Conservation (phyloP, 2,329 filamentous ascomycete genomes). For the Hypoxylon sp. region DNA sequence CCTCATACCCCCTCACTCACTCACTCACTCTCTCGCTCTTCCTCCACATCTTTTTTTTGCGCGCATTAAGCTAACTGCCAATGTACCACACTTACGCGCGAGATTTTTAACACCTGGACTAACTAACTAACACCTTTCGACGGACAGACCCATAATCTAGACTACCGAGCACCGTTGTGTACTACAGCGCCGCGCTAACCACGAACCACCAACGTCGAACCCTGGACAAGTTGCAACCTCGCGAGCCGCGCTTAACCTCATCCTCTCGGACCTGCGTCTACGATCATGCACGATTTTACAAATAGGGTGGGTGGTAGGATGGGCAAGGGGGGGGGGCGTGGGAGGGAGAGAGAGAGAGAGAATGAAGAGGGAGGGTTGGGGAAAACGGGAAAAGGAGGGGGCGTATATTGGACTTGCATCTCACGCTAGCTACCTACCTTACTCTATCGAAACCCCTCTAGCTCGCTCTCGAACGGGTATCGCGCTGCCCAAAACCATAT, state of each 20-base stretch:
- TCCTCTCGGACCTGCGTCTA: conserved; percentile 55
- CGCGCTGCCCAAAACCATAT: conserved; percentile 8
- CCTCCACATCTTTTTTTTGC: neutral
- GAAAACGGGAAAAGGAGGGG: conserved; percentile 24
- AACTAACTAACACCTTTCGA: no score
- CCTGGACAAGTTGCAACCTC: conserved; percentile 31
- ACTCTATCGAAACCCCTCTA: conserved; percentile 38
- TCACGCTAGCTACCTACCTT: no score
- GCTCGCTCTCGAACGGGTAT: conserved; percentile 29
- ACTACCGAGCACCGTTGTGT: conserved; percentile 25
- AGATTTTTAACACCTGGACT: conserved; percentile 9
- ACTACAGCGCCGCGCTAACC: conserved; percentile 29
- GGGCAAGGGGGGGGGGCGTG: neutral
- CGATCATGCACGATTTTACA: conserved; percentile 43
- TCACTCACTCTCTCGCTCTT: no score
- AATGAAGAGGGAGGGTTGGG: no score
- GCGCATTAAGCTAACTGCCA: neutral
- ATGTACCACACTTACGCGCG: conserved; percentile 11
- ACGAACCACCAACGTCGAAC: conserved; percentile 19
- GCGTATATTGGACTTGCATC: conserved; percentile 23
- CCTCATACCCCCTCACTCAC: no score
- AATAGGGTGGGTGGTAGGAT: conserved; percentile 29
- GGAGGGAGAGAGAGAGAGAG: no score
- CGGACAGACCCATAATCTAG: no score
- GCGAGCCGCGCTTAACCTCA: conserved; percentile 50